A percentile compares a stretch with the other conserved stretches of the same genome.
These are phyloP conservation scores for Magnusiomyces suaveolens DNA, from an alignment of 1,139 yeast genomes.

Conservation along the genomic window DNA sequence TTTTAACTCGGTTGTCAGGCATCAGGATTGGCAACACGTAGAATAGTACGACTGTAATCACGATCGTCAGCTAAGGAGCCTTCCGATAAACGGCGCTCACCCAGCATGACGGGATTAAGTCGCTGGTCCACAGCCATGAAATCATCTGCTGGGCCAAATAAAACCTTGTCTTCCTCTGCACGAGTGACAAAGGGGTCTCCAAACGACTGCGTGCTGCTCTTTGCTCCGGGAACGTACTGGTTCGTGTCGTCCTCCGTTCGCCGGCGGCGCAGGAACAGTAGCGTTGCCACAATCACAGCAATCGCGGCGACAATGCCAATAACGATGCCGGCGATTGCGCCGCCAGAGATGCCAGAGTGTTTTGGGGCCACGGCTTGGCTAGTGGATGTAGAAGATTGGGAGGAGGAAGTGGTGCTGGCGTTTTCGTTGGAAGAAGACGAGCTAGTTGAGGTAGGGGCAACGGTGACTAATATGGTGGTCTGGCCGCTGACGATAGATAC, in stretches of 20 bases:
- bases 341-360: slow-evolving; percentile 21
- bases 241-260: not conserved
- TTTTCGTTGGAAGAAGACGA: not conserved
- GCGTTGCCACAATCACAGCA: slow-evolving; percentile 37
- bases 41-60: slow-evolving; percentile 62
- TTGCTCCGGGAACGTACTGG: slow-evolving; percentile 13
- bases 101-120: slow-evolving; percentile 59
- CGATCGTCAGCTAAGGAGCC: slow-evolving; percentile 73
- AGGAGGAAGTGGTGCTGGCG: slow-evolving; percentile 7
- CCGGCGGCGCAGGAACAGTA: slow-evolving; percentile 41
- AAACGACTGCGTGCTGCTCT: slow-evolving; percentile 15
- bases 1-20: no score
- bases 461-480: slow-evolving; percentile 10
- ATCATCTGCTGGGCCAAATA: slow-evolving; percentile 32
- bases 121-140: slow-evolving; percentile 57
- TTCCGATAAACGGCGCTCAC: slow-evolving; percentile 62
- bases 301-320: slow-evolving; percentile 30
- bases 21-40: slow-evolving; percentile 61
- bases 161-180: slow-evolving; percentile 11
- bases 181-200: slow-evolving; percentile 4
- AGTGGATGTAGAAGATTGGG: slow-evolving; percentile 7
- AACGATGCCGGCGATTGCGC: slow-evolving; percentile 30
- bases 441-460: slow-evolving; percentile 3
- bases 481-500: slow-evolving; percentile 4
- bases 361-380: slow-evolving; percentile 2